Percentiles rank a stretch among this genome's conserved stretches.
Conservation (phyloP, 2,329 filamentous ascomycete genomes). For the Trichoderma breve region DNA sequence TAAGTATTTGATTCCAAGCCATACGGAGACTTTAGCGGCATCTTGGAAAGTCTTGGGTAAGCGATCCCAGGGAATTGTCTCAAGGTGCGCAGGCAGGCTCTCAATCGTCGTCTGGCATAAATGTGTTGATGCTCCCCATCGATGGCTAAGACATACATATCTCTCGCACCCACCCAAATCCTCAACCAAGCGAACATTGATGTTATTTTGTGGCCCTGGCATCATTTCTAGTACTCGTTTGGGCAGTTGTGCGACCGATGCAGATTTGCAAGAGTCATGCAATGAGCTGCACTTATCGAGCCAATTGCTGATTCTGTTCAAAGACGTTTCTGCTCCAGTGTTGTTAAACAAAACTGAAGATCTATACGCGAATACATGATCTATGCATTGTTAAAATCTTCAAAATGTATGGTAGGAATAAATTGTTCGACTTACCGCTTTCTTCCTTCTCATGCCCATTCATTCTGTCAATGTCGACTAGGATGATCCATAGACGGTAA, state of each 20-base stretch:
- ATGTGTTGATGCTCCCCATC: slow-evolving; percentile 18
- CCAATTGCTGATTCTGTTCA: slow-evolving; percentile 3
- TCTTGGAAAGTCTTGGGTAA: slow-evolving; percentile 12
- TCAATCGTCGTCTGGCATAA: slow-evolving; percentile 1
- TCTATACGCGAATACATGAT: neutral
- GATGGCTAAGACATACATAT: slow-evolving; percentile 17
- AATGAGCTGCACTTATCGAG: neutral
- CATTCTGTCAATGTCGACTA: neutral
- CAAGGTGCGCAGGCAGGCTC: neutral
- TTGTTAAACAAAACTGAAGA: neutral
- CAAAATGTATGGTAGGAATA: neutral
- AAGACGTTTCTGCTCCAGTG: neutral
- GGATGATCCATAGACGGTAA: neutral
- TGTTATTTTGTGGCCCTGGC: neutral
- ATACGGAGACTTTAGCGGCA: neutral
- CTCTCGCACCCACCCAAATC: slow-evolving; percentile 14
- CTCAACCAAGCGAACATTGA: slow-evolving; percentile 4
- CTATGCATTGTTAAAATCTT: neutral
- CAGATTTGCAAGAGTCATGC: neutral
- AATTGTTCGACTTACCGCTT: neutral
- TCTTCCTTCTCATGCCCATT: neutral
- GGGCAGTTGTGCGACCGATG: neutral
- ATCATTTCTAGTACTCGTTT: slow-evolving; percentile 11
- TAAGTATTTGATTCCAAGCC: slow-evolving; percentile 22
- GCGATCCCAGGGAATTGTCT: slow-evolving; percentile 6